Evolutionary conservation across 495 filamentous ascomycete species (phyloP).

Genomic region (Pseudoneurospora amorphoporcata): DNA sequence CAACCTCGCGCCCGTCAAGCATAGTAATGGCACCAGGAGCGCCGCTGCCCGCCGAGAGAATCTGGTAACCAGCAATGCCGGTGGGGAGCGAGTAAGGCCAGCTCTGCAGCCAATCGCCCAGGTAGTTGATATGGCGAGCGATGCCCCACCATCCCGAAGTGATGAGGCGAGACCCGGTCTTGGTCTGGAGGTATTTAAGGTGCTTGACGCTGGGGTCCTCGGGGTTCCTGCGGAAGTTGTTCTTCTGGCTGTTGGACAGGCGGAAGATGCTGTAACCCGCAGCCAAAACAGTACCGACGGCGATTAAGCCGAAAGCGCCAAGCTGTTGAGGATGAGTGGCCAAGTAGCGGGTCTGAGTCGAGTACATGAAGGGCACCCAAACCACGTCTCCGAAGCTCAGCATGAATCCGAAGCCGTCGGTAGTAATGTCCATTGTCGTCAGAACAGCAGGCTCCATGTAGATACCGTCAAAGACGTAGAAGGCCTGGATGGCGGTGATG

Average conservation of each 20-base stretch:
- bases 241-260: slow-evolving; percentile 85
- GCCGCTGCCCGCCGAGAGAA: slow-evolving; percentile 38
- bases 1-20: slow-evolving; percentile 48
- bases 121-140: slow-evolving; percentile 90
- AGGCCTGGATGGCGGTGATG: slow-evolving; percentile 62
- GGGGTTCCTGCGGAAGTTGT: slow-evolving; percentile 81
- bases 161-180: slow-evolving; percentile 68
- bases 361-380: slow-evolving; percentile 91
- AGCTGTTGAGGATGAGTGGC: slow-evolving; percentile 71
- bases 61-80: slow-evolving; percentile 67
- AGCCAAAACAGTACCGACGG: slow-evolving; percentile 53
- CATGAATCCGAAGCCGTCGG: slow-evolving; percentile 96
- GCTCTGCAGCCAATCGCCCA: slow-evolving; percentile 93
- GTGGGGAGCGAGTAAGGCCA: slow-evolving; percentile 92
- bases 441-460: slow-evolving; percentile 87
- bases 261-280: slow-evolving; percentile 86
- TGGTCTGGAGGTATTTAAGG: slow-evolving; percentile 81
- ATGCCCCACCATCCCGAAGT: slow-evolving; percentile 91
- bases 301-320: slow-evolving; percentile 49
- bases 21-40: slow-evolving; percentile 41
- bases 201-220: slow-evolving; percentile 69
- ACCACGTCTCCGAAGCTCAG: slow-evolving; percentile 87
- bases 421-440: slow-evolving; percentile 93
- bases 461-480: slow-evolving; percentile 81
- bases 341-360: slow-evolving; percentile 78